Percentiles rank a stretch among this genome's conserved stretches.
These are phyloP conservation scores for Erodium maritimum DNA, from an alignment of 345 rosid species.

Conservation along the genomic window DNA sequence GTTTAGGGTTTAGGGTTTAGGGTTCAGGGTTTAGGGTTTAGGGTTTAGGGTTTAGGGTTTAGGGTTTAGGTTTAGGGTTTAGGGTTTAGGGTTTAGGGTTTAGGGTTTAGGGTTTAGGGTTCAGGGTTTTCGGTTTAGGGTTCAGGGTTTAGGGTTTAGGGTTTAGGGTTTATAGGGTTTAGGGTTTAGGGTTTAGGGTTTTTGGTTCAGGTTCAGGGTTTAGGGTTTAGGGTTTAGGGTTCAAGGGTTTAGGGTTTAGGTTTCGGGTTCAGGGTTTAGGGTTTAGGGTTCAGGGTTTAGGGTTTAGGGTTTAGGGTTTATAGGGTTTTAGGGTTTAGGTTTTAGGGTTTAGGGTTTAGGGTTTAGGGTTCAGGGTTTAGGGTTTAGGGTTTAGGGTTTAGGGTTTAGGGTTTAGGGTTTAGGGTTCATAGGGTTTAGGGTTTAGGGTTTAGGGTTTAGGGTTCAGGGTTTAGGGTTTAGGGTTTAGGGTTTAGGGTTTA, in stretches of 20 bases:
- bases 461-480: conserved; percentile 11
- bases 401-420: conserved; percentile 7
- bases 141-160: not conserved
- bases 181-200: not conserved
- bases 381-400: conserved; percentile 6
- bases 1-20: conserved; percentile 12
- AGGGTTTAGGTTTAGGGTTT: conserved; percentile 4
- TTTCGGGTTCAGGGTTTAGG: conserved; percentile 2
- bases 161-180: not conserved
- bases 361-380: conserved; percentile 6
- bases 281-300: conserved; percentile 1
- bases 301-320: not conserved
- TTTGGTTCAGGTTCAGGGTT: conserved; percentile 1
- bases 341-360: not conserved
- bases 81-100: not conserved
- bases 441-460: conserved; percentile 10
- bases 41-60: conserved; percentile 9
- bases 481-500: conserved; percentile 13
- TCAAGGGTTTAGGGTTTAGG: conserved; percentile 7
- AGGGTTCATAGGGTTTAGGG: not conserved
- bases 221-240: conserved; percentile 3
- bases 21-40: conserved; percentile 12
- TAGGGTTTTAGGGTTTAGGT: not conserved
- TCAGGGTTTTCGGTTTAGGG: not conserved
- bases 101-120: not conserved